Base-by-base conservation (phyloP, 1,284 basidiomycete species). In the Puccinia hordei region DNA sequence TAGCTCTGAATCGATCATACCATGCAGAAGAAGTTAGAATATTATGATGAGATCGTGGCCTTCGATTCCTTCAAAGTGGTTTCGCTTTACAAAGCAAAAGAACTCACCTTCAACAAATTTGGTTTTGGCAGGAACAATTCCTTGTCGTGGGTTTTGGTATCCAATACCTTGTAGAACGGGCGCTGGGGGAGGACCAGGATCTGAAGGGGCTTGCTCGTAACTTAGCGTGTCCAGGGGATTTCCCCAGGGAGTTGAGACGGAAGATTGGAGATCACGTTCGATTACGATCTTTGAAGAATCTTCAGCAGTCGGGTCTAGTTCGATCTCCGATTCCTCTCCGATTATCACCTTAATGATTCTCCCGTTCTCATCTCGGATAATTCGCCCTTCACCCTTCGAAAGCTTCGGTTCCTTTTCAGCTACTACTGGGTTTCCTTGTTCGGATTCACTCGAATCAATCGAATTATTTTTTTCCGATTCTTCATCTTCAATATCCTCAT, bases 101-200 rank as follows among this genome's bases (percentile, higher is more conserved):
- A 41, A 41, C 57, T 74, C 12, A 74, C 73, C 51, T 59, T 53
- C 73, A 59, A 74, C 73, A 74, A 74, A 74, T 38, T 57, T 44
- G 30, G 73, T 74, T 46, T 74, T 74, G 3, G 73, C 33, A 24
- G 33, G 51, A 2, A 74, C 73, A 38, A 35, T 22, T 61, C 73
- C 73, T 17, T 19, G 51, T 61, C 73, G 17, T 27, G 71, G 71
- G 35, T 61, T 61, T n/a, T 61, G 35, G 38, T 74, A 74, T 44
- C 51, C 53, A n/a, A 74, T 44, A 5, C 73, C 73, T 61, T 74
- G 73, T 1, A 24, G 55, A 10, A 61, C 53, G n/a, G 51, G 27
- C 4, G 41, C 30, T 12, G 38, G 30, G 2, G 51, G 33, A 53
- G 6, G 35, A 61, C 17, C 30, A 55, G 51, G 1, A 30, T 22